A percentile compares a stretch with the other conserved stretches of the same genome.
These are phyloP conservation scores for Apiospora pterosperma DNA, from an alignment of 2,329 filamentous ascomycete genomes.

Conservation along the genomic window DNA sequence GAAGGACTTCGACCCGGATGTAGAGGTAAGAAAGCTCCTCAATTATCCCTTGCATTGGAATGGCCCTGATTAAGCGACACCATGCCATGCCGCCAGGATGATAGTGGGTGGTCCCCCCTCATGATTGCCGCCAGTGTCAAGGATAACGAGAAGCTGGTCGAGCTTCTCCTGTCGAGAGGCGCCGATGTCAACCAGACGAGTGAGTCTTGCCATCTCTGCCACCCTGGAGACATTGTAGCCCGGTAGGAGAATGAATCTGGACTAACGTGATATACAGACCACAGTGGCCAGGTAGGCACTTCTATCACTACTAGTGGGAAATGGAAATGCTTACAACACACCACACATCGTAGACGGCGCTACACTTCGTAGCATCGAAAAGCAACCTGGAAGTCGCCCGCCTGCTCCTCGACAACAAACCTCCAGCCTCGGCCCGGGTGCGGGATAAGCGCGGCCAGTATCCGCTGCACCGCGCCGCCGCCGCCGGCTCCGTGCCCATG, in stretches of 20 bases:
- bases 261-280: slow-evolving; percentile 42
- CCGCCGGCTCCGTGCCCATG: slow-evolving; percentile 85
- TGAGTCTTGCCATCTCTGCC: slow-evolving; percentile 20
- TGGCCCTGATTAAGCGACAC: background rate
- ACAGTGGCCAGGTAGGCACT: slow-evolving; percentile 56
- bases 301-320: background rate
- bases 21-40: slow-evolving; percentile 52
- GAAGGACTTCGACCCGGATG: slow-evolving; percentile 79
- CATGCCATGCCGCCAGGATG: slow-evolving; percentile 52
- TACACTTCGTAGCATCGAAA: slow-evolving; percentile 92
- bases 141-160: slow-evolving; percentile 66
- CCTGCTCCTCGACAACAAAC: slow-evolving; percentile 68
- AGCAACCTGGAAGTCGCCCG: slow-evolving; percentile 78
- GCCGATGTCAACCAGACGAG: slow-evolving; percentile 75
- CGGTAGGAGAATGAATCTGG: background rate
- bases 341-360: slow-evolving; percentile 61
- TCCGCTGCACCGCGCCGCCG: slow-evolving; percentile 85
- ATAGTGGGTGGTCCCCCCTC: slow-evolving; percentile 75
- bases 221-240: too few species aligned
- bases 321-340: background rate
- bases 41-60: background rate
- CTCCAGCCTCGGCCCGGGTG: slow-evolving; percentile 69
- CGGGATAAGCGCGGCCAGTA: slow-evolving; percentile 88
- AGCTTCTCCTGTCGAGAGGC: slow-evolving; percentile 63
- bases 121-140: slow-evolving; percentile 79